Evolutionary conservation across 345 rosid genomes (phyloP).

Genomic region (Cardiospermum halicacabum): DNA sequence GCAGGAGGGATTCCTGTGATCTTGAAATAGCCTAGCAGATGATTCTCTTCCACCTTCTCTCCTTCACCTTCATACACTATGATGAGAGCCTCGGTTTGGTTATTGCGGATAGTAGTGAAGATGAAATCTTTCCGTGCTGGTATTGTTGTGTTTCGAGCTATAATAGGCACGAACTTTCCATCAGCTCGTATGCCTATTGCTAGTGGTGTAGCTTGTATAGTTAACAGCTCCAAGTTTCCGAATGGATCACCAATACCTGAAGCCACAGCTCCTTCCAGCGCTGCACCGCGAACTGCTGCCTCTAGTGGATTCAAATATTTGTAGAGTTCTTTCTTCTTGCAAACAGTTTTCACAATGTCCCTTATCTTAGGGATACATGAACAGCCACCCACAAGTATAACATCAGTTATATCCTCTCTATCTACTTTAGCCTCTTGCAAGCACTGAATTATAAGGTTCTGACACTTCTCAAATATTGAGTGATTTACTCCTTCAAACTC

Average conservation of each 20-base stretch:
- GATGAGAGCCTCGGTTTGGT: slow-evolving; percentile 71
- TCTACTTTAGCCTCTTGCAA: slow-evolving; percentile 63
- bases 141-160: slow-evolving; percentile 62
- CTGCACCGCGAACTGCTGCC: slow-evolving; percentile 81
- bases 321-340: slow-evolving; percentile 57
- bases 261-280: slow-evolving; percentile 86
- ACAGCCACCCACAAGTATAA: slow-evolving; percentile 86
- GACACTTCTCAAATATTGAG: slow-evolving; percentile 54
- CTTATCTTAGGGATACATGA: slow-evolving; percentile 58
- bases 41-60: slow-evolving; percentile 54
- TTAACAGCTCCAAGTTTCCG: slow-evolving; percentile 73
- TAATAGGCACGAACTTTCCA: slow-evolving; percentile 57
- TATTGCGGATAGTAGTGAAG: slow-evolving; percentile 61
- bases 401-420: slow-evolving; percentile 47
- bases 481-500: slow-evolving; percentile 76
- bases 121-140: slow-evolving; percentile 69
- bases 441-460: slow-evolving; percentile 56
- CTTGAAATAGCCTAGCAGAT: slow-evolving; percentile 86
- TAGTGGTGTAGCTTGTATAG: slow-evolving; percentile 73
- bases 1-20: slow-evolving; percentile 61
- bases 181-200: slow-evolving; percentile 61
- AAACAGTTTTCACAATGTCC: slow-evolving; percentile 35
- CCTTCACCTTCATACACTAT: slow-evolving; percentile 85
- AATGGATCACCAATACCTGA: slow-evolving; percentile 82
- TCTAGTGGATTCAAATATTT: slow-evolving; percentile 53